A percentile compares a stretch with the other conserved stretches of the same genome.
Evolutionary conservation across 345 rosid species (phyloP).

Genomic region (Bretschneidera sinensis): DNA sequence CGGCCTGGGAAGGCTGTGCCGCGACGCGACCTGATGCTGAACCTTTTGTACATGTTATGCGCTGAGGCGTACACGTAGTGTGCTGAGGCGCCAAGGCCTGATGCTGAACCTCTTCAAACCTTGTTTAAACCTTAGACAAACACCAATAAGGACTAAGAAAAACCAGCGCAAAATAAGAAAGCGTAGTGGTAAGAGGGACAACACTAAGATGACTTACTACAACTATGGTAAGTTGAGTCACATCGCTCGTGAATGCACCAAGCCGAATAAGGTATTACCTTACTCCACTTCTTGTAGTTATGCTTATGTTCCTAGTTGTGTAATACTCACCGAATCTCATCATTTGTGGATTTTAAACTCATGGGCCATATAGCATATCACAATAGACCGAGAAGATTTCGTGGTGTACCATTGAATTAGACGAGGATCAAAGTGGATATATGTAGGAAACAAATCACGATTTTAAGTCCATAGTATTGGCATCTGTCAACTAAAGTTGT

Average conservation of each 20-base stretch:
- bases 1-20: too few species aligned
- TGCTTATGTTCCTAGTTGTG: conserved; percentile 12
- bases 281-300: neutral
- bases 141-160: too few species aligned
- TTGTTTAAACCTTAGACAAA: too few species aligned
- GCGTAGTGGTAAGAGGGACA: neutral
- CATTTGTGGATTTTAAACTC: conserved; percentile 17
- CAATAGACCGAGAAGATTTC: neutral
- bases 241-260: conserved; percentile 11
- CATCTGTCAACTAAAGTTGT: too few species aligned
- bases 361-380: neutral
- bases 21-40: too few species aligned
- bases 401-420: neutral
- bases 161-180: too few species aligned
- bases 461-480: too few species aligned
- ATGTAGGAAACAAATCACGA: neutral
- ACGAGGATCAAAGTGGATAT: conserved; percentile 10
- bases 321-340: conserved; percentile 5
- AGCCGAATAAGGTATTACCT: conserved; percentile 9
- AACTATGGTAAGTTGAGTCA: conserved; percentile 7
- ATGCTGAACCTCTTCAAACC: too few species aligned
- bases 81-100: too few species aligned
- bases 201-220: too few species aligned
- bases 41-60: too few species aligned
- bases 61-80: too few species aligned